These are phyloP conservation scores for Schizosaccharomyces versatilis DNA, from an alignment of 1,139 yeast genomes.

Conservation along the genomic window DNA sequence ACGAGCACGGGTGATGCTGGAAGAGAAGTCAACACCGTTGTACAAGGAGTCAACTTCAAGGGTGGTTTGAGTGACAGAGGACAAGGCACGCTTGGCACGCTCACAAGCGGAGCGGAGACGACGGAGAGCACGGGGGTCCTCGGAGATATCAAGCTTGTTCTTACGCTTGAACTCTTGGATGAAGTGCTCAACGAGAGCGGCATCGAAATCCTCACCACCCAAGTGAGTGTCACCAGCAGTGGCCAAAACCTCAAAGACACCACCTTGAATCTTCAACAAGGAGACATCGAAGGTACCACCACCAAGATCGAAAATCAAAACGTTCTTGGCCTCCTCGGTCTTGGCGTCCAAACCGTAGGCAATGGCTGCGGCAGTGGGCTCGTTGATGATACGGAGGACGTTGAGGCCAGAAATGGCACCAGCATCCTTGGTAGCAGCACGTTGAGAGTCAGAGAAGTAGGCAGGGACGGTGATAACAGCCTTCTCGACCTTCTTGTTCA, in stretches of 20 bases:
- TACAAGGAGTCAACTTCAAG: conserved; percentile 65
- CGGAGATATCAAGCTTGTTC: conserved; percentile 51
- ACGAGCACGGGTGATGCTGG: conserved; percentile 73
- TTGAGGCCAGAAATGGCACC: conserved; percentile 94
- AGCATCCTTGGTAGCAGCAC: conserved; percentile 97
- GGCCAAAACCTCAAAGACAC: conserved; percentile 90
- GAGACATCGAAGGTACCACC: conserved; percentile 98
- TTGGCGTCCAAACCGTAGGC: conserved; percentile 93
- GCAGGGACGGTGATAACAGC: conserved; percentile 95
- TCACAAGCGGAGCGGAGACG: conserved; percentile 82
- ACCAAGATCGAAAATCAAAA: conserved; percentile 83
- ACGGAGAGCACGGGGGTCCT: conserved; percentile 64
- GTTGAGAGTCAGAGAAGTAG: conserved; percentile 90
- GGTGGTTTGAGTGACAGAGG: conserved; percentile 69
- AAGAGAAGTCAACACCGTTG: conserved; percentile 64
- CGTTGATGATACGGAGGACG: conserved; percentile 90
- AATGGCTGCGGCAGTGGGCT: conserved; percentile 96
- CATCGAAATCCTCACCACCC: conserved; percentile 92
- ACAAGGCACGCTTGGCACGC: conserved; percentile 77
- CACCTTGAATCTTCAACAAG: conserved; percentile 74
- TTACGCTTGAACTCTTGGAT: conserved; percentile 69
- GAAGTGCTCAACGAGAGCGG: conserved; percentile 58
- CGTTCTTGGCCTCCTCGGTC: conserved; percentile 59
- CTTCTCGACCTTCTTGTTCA: conserved; percentile 80
- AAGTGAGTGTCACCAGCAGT: conserved; percentile 97